phyloP scores from a whole-genome alignment of 768 basidiomycete species.

The Lactarius sanguifluus region DNA sequence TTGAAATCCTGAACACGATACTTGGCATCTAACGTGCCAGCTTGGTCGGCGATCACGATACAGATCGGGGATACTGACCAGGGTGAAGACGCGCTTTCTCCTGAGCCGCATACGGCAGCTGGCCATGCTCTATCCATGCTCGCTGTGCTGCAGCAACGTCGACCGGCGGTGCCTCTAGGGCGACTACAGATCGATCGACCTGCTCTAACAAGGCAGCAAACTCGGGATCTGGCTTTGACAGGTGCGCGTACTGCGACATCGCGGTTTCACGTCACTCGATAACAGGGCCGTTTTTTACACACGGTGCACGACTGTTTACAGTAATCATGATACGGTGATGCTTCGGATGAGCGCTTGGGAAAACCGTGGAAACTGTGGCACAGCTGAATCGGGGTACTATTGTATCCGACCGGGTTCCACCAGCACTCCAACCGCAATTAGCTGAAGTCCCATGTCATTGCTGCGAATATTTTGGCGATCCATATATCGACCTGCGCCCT shows the following conservation, averaged over 20 bases:
- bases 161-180: neutral
- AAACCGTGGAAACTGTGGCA: no score
- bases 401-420: neutral
- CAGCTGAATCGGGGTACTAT: no score
- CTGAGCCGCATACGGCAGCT: neutral
- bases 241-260: slow-evolving; percentile 5
- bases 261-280: neutral
- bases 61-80: neutral
- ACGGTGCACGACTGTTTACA: no score
- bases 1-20: slow-evolving; percentile 14
- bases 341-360: neutral
- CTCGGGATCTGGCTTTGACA: slow-evolving; percentile 15
- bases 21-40: slow-evolving; percentile 3
- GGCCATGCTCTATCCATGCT: neutral
- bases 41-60: neutral
- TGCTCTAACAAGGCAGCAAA: slow-evolving; percentile 1
- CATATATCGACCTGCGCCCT: neutral
- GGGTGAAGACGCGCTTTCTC: neutral
- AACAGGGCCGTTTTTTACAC: neutral
- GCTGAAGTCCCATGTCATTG: neutral
- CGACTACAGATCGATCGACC: neutral
- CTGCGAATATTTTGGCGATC: neutral
- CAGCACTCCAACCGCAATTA: neutral
- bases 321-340: neutral
- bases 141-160: neutral